Evolutionary conservation across 1,284 basidiomycete genomes (phyloP).

Genomic region (Trametes hirsuta): DNA sequence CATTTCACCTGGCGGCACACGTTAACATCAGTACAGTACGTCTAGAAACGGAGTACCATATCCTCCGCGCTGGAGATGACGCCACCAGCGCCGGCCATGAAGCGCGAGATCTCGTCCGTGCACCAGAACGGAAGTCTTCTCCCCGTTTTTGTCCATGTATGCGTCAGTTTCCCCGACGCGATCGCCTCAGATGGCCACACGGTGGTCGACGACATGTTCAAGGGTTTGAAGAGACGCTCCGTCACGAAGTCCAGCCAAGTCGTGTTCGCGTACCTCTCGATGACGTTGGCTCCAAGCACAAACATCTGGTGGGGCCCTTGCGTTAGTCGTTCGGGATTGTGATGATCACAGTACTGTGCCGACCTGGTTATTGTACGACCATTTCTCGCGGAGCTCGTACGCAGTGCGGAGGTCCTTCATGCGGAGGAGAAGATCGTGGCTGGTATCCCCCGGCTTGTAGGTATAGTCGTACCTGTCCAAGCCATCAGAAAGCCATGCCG

Average conservation of each 20-base stretch:
- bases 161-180: slow-evolving; percentile 36
- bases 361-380: slow-evolving; percentile 48
- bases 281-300: slow-evolving; percentile 33
- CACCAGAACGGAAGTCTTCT: slow-evolving; percentile 36
- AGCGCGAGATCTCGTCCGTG: slow-evolving; percentile 21
- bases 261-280: slow-evolving; percentile 40
- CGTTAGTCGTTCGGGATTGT: background rate
- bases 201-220: slow-evolving; percentile 37
- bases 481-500: too few species aligned
- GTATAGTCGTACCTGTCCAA: slow-evolving; percentile 38
- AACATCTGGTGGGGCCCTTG: slow-evolving; percentile 9
- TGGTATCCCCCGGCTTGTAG: slow-evolving; percentile 34
- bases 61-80: slow-evolving; percentile 39
- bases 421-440: slow-evolving; percentile 31
- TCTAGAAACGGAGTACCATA: slow-evolving; percentile 21
- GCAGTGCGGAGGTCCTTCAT: slow-evolving; percentile 40
- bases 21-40: background rate
- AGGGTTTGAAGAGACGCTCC: slow-evolving; percentile 34
- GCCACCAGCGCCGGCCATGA: slow-evolving; percentile 38
- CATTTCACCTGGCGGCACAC: slow-evolving; percentile 31
- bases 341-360: background rate
- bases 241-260: slow-evolving; percentile 35
- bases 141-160: slow-evolving; percentile 32
- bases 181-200: slow-evolving; percentile 40
- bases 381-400: slow-evolving; percentile 44